phyloP scores from a whole-genome alignment of 208 protist genomes.

The Wallacemonas collosoma region DNA sequence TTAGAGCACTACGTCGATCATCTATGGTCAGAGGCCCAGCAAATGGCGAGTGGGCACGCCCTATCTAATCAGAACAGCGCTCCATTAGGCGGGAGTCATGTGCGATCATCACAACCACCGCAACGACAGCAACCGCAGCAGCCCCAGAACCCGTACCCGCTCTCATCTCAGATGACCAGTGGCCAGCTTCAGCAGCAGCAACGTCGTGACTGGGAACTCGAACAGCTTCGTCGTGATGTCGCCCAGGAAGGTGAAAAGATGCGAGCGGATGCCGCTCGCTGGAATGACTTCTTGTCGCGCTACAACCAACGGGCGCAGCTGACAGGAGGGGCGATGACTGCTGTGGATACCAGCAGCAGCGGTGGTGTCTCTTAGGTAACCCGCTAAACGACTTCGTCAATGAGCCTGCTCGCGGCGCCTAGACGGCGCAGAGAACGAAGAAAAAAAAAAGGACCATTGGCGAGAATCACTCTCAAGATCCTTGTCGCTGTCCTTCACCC shows the following conservation, averaged over 20 bases:
- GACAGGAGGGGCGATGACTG: background rate
- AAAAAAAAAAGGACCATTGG: slow-evolving; percentile 4
- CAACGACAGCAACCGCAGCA: too few species aligned
- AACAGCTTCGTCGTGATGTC: slow-evolving; percentile 52
- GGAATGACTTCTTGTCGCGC: slow-evolving; percentile 24
- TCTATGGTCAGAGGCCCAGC: slow-evolving; percentile 35
- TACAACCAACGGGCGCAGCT: slow-evolving; percentile 7
- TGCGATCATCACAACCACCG: too few species aligned
- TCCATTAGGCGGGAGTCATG: too few species aligned
- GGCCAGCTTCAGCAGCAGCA: background rate
- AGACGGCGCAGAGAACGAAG: too few species aligned
- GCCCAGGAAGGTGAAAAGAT: slow-evolving; percentile 55
- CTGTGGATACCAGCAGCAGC: background rate
- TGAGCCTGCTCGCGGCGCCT: too few species aligned
- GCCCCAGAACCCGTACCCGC: too few species aligned
- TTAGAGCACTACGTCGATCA: slow-evolving; percentile 34
- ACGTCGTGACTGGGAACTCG: slow-evolving; percentile 20
- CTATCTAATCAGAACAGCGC: too few species aligned
- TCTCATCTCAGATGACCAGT: background rate
- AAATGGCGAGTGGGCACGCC: slow-evolving; percentile 10
- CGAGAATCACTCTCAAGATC: background rate
- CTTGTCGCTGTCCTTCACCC: background rate
- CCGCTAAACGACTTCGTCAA: too few species aligned
- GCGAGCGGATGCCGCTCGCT: slow-evolving; percentile 47
- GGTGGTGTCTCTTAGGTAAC: too few species aligned